Evolutionary conservation across 768 basidiomycete species (phyloP), one percentile per base, ranked within the genome.

Genomic region (Termitomyces sp.): DNA sequence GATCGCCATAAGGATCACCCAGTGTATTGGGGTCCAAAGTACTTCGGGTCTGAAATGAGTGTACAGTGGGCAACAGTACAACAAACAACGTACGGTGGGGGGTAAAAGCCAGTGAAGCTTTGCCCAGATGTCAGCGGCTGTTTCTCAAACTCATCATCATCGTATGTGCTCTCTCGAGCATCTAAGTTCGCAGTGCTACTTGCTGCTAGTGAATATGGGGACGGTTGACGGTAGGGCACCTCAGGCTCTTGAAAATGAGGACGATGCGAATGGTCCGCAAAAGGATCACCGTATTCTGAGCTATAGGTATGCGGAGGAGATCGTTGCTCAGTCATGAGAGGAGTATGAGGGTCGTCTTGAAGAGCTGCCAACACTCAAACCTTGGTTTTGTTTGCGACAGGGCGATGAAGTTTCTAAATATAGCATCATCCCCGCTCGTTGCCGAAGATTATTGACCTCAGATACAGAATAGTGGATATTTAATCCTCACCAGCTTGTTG

Each of bases 81-180:
- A 45, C 49, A 55, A 56, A 34, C 48, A 41, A 79, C 86, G 70
- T 67, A 91, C 90, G 76, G 75, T 41, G 89, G 88, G 51, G 91
- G 91, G 64, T 93, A 93, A 68, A 85, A 88, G 33, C 87, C 86
- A 61, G 78, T 66, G 65, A 82, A 85, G 59, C 63, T 71, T 63
- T 84, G 80, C 18, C 79, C 83, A 44, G 75, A 75, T 46, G 83
- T 91, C 65, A 93, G 73, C 24, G 91, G 92, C 65, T 83, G 81
- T 66, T 92, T 92, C 75, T 94, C 91, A 37, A 83, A 68, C 65
- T 81, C 84, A 0, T 92, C 89, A 55, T 91, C 88, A 61, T 90
- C 87, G 18, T 76, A 80, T 59, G 81, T 81, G 54, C 74, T 67
- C 46, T 72, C 77, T 37, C 71, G 70, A 22, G 66, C 61, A 77